Percentiles rank a stretch among this genome's conserved stretches.
These are phyloP conservation scores for Orbilia ellipsospora DNA, from an alignment of 2,329 filamentous ascomycete species.

Conservation along the genomic window DNA sequence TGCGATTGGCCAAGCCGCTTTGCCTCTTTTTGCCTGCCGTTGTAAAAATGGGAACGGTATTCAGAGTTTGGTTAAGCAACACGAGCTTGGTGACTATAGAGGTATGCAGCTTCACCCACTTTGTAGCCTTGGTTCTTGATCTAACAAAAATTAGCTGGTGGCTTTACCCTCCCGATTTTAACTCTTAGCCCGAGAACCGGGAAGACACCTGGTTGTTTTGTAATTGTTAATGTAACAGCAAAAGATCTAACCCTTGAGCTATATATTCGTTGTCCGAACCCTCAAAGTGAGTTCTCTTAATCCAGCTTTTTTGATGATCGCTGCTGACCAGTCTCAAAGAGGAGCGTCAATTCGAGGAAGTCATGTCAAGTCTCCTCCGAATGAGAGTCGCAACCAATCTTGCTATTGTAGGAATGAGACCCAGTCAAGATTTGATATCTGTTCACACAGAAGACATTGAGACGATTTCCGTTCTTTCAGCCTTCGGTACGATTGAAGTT, in stretches of 20 bases:
- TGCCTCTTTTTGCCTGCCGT: constrained; percentile 42
- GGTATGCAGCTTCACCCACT: constrained; percentile 6
- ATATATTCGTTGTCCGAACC: constrained; percentile 37
- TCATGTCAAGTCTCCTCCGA: constrained; percentile 46
- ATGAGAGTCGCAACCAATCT: constrained; percentile 44
- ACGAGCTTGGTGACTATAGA: constrained; percentile 48
- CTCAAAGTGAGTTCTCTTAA: constrained; percentile 29
- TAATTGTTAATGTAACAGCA: constrained; percentile 42
- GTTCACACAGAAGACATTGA: constrained; percentile 46
- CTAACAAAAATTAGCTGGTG: constrained; percentile 29
- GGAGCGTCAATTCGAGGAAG: constrained; percentile 51
- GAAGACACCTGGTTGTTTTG: constrained; percentile 39
- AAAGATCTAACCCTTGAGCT: constrained; percentile 44
- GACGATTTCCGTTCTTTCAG: constrained; percentile 43
- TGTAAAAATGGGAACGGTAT: constrained; percentile 21
- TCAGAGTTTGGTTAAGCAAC: constrained; percentile 18
- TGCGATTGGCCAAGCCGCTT: constrained; percentile 45
- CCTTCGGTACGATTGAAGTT: constrained; percentile 47
- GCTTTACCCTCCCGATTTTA: constrained; percentile 41
- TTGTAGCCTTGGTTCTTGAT: neutral
- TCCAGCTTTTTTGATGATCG: neutral
- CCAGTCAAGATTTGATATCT: constrained; percentile 35
- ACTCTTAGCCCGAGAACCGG: constrained; percentile 36
- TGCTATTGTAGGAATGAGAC: constrained; percentile 41
- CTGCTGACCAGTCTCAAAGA: constrained; percentile 4